Base-by-base conservation (phyloP, 805 yeast species). In the Metschnikowia hibisci region DNA sequence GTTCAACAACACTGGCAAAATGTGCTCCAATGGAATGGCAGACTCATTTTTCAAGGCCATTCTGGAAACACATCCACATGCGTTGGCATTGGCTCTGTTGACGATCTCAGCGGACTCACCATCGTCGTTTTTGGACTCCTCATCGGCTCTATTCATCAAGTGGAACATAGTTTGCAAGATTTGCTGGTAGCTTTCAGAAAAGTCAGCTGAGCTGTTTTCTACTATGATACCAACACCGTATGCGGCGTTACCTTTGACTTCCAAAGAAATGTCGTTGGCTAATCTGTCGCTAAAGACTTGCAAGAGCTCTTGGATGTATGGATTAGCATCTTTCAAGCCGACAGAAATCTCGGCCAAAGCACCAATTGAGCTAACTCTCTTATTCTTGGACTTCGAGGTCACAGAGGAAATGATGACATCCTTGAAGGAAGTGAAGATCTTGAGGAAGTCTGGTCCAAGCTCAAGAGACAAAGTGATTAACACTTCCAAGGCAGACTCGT, bases 61-160 rank as follows among this genome's bases (percentile, higher is more conserved):
- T 67, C 99, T 81, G 13, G 96, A 90, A 45, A 90, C 96, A 77
- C 98, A 93, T 34, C 99, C 99, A 64, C 93, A 84, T 4, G 96
- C 96, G 64, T 93, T 93, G 47, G 98, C 96, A 54, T 79, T 80
- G 5, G 95, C 81, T 70, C 96, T 78, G 67, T 83, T 82, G 55
- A 87, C 78, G 47, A 80, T 84, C 52, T 88, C 96, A 57, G 77
- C 77, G 27, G 87, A 74, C 63, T 85, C 91, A 52, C 84, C 95
- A 56, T 82, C 88, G 48, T 80, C 85, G 40, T 61, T 58, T 42
- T 51, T 52, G 39, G 57, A 57, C 55, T 74, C 73, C 59, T 70
- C 74, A 52, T 71, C 73, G 35, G 73, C 68, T 67, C 84, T 85
- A 64, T 78, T 81, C 63, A 86, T 87, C 47, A 88, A 89, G 63